A percentile compares a stretch with the other conserved stretches of the same genome.
These are phyloP conservation scores for Guadua angustifolia DNA, from an alignment of 176 grass and related monocot genomes.

Conservation along the genomic window DNA sequence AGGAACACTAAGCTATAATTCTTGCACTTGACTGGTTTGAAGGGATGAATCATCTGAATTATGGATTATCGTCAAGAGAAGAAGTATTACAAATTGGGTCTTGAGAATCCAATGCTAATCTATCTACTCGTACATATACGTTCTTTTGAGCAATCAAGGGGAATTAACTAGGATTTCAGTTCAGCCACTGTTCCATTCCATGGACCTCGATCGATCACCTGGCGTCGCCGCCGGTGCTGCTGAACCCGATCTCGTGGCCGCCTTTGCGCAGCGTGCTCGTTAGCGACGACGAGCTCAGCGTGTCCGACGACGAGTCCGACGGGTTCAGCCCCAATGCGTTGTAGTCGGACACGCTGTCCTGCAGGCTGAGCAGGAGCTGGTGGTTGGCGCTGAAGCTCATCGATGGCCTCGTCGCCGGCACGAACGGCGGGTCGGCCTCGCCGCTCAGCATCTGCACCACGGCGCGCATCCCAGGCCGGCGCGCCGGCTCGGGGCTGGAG, in stretches of 20 bases:
- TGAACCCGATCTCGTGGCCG: slow-evolving; percentile 55
- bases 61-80: slow-evolving; percentile 37
- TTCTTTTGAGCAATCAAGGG: slow-evolving; percentile 6
- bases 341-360: slow-evolving; percentile 96
- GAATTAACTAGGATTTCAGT: background rate
- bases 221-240: slow-evolving; percentile 37
- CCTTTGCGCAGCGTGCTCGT: slow-evolving; percentile 64
- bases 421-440: slow-evolving; percentile 84
- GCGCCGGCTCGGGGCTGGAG: slow-evolving; percentile 69
- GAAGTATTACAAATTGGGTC: slow-evolving; percentile 34
- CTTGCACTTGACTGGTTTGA: background rate
- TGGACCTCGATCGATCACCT: slow-evolving; percentile 16
- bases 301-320: slow-evolving; percentile 55
- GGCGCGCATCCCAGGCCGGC: slow-evolving; percentile 71
- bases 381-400: slow-evolving; percentile 89
- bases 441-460: slow-evolving; percentile 91
- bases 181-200: background rate
- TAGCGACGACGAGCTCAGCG: slow-evolving; percentile 64
- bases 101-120: slow-evolving; percentile 45
- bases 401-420: slow-evolving; percentile 67
- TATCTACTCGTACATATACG: slow-evolving; percentile 67
- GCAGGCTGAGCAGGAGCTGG: slow-evolving; percentile 77
- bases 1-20: background rate
- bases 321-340: slow-evolving; percentile 74
- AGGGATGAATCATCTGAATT: slow-evolving; percentile 44